Percentiles rank a stretch among this genome's conserved stretches.
Evolutionary conservation across 352 stramenopile species (phyloP).

Genomic region (Phytophthora ramorum): DNA sequence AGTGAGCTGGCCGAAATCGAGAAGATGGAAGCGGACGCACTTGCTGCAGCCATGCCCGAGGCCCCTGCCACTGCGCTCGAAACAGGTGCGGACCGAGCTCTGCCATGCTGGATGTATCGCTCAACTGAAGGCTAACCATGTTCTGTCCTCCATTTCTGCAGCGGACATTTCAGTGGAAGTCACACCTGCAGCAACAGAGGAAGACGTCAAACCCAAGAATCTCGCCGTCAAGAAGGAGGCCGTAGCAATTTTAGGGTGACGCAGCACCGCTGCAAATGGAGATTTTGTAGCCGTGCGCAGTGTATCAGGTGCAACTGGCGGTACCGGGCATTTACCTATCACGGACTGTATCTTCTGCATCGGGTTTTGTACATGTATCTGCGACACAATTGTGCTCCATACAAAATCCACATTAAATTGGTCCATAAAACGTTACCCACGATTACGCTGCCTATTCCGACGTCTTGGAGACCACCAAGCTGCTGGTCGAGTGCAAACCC

Average conservation of each 20-base stretch:
- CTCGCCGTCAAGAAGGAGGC: slow-evolving; percentile 30
- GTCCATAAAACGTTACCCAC: slow-evolving; percentile 1
- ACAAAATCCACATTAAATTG: slow-evolving; percentile 1
- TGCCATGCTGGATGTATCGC: not conserved
- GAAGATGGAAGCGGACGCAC: slow-evolving; percentile 60
- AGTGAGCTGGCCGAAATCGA: slow-evolving; percentile 88
- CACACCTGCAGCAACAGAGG: slow-evolving; percentile 16
- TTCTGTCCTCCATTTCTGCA: slow-evolving; percentile 1
- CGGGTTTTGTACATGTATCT: slow-evolving; percentile 3
- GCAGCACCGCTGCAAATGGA: not conserved
- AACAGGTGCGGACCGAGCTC: slow-evolving; percentile 38
- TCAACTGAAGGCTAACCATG: not conserved
- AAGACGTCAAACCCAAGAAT: slow-evolving; percentile 14
- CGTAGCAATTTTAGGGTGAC: slow-evolving; percentile 45
- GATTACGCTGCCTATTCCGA: not conserved
- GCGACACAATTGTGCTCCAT: slow-evolving; percentile 10
- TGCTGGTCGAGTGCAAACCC: not conserved
- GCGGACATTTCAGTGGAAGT: slow-evolving; percentile 20
- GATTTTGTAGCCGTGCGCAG: slow-evolving; percentile 21
- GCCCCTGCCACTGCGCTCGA: slow-evolving; percentile 55
- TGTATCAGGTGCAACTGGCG: slow-evolving; percentile 6
- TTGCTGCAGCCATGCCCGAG: slow-evolving; percentile 67
- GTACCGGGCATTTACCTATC: slow-evolving; percentile 19
- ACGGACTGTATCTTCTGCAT: slow-evolving; percentile 8
- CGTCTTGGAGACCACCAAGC: not conserved